Base-by-base conservation (phyloP, 2,329 filamentous ascomycete genomes). In the Paramyrothecium roridum region DNA sequence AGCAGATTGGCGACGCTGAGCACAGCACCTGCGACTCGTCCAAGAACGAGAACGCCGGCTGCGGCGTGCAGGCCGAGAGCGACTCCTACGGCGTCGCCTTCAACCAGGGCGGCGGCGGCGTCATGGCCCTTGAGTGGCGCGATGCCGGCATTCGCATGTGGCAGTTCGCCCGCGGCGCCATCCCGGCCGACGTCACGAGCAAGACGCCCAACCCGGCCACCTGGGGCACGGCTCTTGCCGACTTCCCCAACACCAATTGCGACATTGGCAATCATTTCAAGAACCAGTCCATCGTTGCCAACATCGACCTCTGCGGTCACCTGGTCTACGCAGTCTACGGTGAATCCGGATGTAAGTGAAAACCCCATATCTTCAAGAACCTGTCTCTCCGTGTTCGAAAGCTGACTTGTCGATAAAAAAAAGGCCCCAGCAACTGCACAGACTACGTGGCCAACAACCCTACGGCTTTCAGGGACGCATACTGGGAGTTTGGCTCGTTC, bases 281-380 rank as follows among this genome's bases (percentile, higher is more conserved):
- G 53, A 89, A 88, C 63, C 80, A 86, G 66, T 85, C 82, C 60
- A 88, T 89, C 61, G 78, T 88, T 59, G 79, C 79, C 46, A 87
- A 89, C 62, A 87, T 88, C 58, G 82, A 86, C 65, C 70, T 89
- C 8, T 89, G 86, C 59, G 86, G 86, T 1, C 68, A 80, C 45
- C 74, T 82, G 60, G 80, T 80, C 3, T 78, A 79, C 48, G 72
- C 70, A 3, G 69, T 72, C 34, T 84, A 78, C 61, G 69, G 70
- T 2, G 60, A 68, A 13, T 81, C 80, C 20, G 77, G 75, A 53
- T 80, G 77, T 73, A 64, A 67, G 70, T 65, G 26, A 30, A 30
- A 10, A 30, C 10, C n/a, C n/a, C n/a, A n/a, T n/a, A n/a, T n/a
- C n/a, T n/a, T n/a, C n/a, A n/a, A n/a, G n/a, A n/a, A n/a, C n/a